Conservation (phyloP, 352 stramenopile species). For the Thalassiosira ordinaria region DNA sequence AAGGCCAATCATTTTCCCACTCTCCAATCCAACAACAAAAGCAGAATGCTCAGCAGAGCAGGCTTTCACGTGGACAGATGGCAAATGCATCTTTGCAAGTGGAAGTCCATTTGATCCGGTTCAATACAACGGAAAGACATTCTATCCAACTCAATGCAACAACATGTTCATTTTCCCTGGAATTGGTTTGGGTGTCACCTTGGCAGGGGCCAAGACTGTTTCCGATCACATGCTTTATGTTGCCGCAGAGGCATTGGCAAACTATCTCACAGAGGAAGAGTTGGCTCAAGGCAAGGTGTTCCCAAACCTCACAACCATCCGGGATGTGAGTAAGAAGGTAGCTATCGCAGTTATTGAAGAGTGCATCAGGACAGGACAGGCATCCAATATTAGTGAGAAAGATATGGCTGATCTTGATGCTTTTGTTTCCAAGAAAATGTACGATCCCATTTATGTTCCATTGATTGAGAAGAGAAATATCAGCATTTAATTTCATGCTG, state of each 20-base stretch:
- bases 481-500: conserved; percentile 52
- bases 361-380: conserved; percentile 90
- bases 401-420: conserved; percentile 87
- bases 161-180: conserved; percentile 90
- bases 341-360: conserved; percentile 90
- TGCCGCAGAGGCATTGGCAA: conserved; percentile 92
- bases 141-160: conserved; percentile 84
- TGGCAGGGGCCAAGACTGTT: conserved; percentile 85
- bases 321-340: conserved; percentile 92
- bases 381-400: conserved; percentile 85
- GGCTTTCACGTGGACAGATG: conserved; percentile 96
- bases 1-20: conserved; percentile 94
- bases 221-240: conserved; percentile 96
- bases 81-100: conserved; percentile 94
- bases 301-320: conserved; percentile 91
- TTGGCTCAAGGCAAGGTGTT: conserved; percentile 93
- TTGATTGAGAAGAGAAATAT: conserved; percentile 88
- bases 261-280: conserved; percentile 91
- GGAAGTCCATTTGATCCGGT: conserved; percentile 96
- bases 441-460: conserved; percentile 92
- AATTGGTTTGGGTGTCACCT: conserved; percentile 92
- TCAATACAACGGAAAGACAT: conserved; percentile 87
- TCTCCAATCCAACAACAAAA: conserved; percentile 95
- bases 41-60: conserved; percentile 96
- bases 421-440: conserved; percentile 94